Percentiles rank a stretch among this genome's conserved stretches.
phyloP scores from a whole-genome alignment of 2,329 filamentous ascomycete genomes.

The Trichoderma polysporum region DNA sequence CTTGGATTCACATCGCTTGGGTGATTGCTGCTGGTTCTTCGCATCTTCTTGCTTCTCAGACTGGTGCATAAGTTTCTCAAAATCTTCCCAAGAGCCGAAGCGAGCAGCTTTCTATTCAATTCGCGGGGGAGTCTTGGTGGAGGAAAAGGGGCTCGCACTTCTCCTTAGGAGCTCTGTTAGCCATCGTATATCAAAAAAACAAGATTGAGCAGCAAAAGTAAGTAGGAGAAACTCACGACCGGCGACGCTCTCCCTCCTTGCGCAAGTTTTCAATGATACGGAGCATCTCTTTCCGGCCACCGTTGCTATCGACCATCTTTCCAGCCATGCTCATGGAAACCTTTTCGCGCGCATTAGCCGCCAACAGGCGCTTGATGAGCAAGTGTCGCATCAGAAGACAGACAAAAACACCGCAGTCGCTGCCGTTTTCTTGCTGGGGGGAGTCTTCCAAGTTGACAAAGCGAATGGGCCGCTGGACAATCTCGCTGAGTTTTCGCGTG shows the following conservation, averaged over 20 bases:
- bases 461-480: slow-evolving; percentile 66
- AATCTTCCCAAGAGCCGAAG: slow-evolving; percentile 33
- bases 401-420: slow-evolving; percentile 94
- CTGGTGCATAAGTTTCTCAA: slow-evolving; percentile 29
- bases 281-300: slow-evolving; percentile 86
- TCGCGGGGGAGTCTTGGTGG: slow-evolving; percentile 43
- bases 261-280: slow-evolving; percentile 83
- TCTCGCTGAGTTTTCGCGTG: slow-evolving; percentile 64
- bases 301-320: slow-evolving; percentile 76
- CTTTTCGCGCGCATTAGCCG: slow-evolving; percentile 77
- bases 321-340: slow-evolving; percentile 92
- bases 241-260: slow-evolving; percentile 81
- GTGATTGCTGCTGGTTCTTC: neutral
- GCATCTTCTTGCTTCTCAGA: slow-evolving; percentile 18
- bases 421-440: slow-evolving; percentile 88
- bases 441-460: slow-evolving; percentile 83
- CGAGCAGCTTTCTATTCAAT: slow-evolving; percentile 43
- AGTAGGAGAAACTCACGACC: slow-evolving; percentile 61
- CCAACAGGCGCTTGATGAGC: slow-evolving; percentile 78
- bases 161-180: slow-evolving; percentile 29
- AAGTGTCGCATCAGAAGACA: slow-evolving; percentile 93
- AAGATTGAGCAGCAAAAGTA: neutral
- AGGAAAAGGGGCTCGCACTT: slow-evolving; percentile 40
- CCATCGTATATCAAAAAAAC: neutral
- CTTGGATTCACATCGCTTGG: neutral